Base-by-base conservation (phyloP, 345 rosid species). In the Lepidium africanum region DNA sequence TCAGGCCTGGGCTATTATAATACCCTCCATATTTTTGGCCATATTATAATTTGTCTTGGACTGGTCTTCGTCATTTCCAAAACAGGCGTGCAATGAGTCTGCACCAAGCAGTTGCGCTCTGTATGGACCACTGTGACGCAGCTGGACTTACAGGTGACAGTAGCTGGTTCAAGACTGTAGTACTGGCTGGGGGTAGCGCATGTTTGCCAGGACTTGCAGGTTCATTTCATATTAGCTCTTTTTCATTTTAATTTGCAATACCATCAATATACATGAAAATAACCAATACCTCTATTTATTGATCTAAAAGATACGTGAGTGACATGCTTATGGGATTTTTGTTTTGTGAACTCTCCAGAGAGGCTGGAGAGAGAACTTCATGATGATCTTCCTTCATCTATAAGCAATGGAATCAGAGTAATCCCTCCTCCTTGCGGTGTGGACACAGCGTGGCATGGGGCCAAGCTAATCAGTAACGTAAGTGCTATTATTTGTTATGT, bases 391-490 rank as follows among this genome's bases (percentile, higher is more conserved):
- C 74, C 89, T 10, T 70, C 94, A 23, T 72, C 89, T 50, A 68
- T 80, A 5, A 59, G 80, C 63, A 83, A 75, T 49, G 92, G 92
- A 69, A 61, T 87, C 62, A 84, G 72, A 83, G 92, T 90, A 61
- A 56, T 87, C 63, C 83, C 88, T 50, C 91, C 96, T 74, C 83
- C 96, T 38, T 63, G 74, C 5, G 90, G 92, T 27, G 87, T 77
- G n/a, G 86, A 93, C 71, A 76, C 89, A 32, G 84, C 92, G 23
- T 93, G 99, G 99, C 88, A 81, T 36, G 97, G 99, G 39, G 97
- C 91, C 23, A 93, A 93, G 80, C 84, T 82, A 41, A 75, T 90
- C 46, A 79, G 87, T 84, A 94, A 86, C 36, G 99, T 94, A 83
- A 87, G 91, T 59, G 53, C 40, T 7, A 65, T 3, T 9, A 17